Evolutionary conservation across 2,329 filamentous ascomycete species (phyloP).

Genomic region (Apiospora koreana): DNA sequence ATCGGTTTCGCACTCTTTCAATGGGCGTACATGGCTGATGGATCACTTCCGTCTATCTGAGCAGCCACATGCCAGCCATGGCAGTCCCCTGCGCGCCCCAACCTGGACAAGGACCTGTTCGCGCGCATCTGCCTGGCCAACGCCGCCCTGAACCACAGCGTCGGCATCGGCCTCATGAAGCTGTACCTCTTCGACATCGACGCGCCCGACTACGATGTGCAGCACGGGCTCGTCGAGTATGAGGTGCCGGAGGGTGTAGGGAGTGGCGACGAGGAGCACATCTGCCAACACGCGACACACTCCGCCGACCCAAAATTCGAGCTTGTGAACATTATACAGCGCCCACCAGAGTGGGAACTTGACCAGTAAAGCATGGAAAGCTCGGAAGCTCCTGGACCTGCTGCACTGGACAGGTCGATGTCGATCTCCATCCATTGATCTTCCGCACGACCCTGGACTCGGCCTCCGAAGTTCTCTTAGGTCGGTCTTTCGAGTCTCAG

Average conservation of each 20-base stretch:
- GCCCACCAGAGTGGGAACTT: conserved; percentile 72
- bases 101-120: background rate
- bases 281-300: conserved; percentile 70
- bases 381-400: conserved; percentile 3
- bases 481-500: background rate
- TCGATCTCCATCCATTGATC: conserved; percentile 15
- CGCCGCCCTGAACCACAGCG: background rate
- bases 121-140: background rate
- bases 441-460: conserved; percentile 6
- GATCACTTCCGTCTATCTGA: background rate
- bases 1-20: background rate
- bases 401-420: conserved; percentile 11
- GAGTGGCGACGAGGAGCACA: conserved; percentile 74
- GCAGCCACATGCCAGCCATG: background rate
- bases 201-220: background rate
- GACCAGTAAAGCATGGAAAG: conserved; percentile 12
- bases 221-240: conserved; percentile 45
- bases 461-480: background rate
- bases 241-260: conserved; percentile 78
- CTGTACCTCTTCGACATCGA: conserved; percentile 7
- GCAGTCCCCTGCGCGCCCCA: background rate
- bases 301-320: conserved; percentile 80
- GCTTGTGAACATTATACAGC: conserved; percentile 77
- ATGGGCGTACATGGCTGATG: background rate
- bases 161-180: background rate